Evolutionary conservation across 306 rosid genomes (phyloP), one percentile per base, ranked within the genome.

Genomic region (Lathyrus tuberosus): DNA sequence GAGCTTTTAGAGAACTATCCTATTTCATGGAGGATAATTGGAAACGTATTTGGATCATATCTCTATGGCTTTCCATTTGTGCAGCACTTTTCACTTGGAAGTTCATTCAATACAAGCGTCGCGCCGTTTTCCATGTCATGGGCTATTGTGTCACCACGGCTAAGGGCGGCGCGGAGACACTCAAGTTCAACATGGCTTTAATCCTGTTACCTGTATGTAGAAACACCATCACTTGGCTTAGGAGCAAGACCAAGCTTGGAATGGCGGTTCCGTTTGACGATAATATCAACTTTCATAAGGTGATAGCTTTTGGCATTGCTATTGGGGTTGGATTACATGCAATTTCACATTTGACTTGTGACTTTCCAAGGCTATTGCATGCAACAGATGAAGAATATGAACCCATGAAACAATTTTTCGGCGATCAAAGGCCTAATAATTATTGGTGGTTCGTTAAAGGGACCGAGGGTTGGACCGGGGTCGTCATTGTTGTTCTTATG

Each of bases 401-500:
- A 59, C 87, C 96, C 4, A 82, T 93, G 94, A 75, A 82, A 46
- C 85, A 43, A 0, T 93, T 70, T 75, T 93, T 90, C 3, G 94
- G 96, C 5, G 48, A 80, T 0, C 13, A 76, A 2, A 78, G 90
- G 28, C 98, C 97, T 2, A 53, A 84, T 9, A 61, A 82, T 26
- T 93, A 93, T 42, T 90, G 98, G 98, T 93, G 98, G 98, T 93
- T 93, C n/a, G 90, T 90, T 56, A 90, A 90, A 74, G 96, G 96
- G 14, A 90, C 84, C 0, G 96, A 90, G 72, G 98, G 96, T 8
- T 90, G 96, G 96, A 93, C 98, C 0, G 96, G 98, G 14, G 81
- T 92, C 56, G 76, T 83, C 30, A 92, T 92, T 85, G 87, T 92
- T 72, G 96, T 85, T 49, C 86, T 90, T 8, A 92, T 92, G 98